Base-by-base conservation (phyloP, 129 eudicot genomes). In the Heracleum sosnowskyi region DNA sequence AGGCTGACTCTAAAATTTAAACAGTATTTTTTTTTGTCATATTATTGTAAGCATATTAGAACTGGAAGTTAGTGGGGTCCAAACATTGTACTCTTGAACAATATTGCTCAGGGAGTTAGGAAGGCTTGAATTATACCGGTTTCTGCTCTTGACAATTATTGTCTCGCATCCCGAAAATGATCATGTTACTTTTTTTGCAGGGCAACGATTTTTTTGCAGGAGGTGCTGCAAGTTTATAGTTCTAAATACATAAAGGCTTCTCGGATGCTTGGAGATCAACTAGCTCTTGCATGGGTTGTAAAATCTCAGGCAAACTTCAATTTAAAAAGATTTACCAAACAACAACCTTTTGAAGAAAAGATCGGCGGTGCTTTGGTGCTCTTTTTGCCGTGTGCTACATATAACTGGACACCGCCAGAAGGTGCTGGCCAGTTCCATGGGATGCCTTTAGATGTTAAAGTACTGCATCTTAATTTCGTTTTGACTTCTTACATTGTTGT, bases 341-440 rank as follows among this genome's bases (percentile, higher is more conserved):
- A 89, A 91, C 39, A 66, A 66, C 37, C 76, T 9, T 72, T 72
- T 72, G 34, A 39, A 22, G 51, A 72, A 10, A 45, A 72, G 46
- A 41, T 72, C 31, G 76, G 55, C 17, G 53, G 53, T 24, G 76
- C 76, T n/a, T 72, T 35, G 13, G 76, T 72, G 47, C 76, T 72
- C 18, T 72, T 72, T 72, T 41, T 94, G 74, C 97, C 98, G 4
- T 94, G 98, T 87, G 87, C 87, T 36, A 73, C 74, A 34, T 91
- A 91, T 85, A 94, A 94, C 49, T 94, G 98, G 97, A 94, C 98
- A 64, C 98, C 98, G 64, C 98, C 98, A 20, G 98, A 94, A 74
- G 98, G 98, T 73, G 97, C 97, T 29, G 98, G 98, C 72, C 97
- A 94, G 70, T 91, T 94, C 83, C 98, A 90, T 81, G 98, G 98